A percentile compares a stretch with the other conserved stretches of the same genome.
These are phyloP conservation scores for Naganishia onofrii DNA, from an alignment of 768 basidiomycete species.

Conservation along the genomic window DNA sequence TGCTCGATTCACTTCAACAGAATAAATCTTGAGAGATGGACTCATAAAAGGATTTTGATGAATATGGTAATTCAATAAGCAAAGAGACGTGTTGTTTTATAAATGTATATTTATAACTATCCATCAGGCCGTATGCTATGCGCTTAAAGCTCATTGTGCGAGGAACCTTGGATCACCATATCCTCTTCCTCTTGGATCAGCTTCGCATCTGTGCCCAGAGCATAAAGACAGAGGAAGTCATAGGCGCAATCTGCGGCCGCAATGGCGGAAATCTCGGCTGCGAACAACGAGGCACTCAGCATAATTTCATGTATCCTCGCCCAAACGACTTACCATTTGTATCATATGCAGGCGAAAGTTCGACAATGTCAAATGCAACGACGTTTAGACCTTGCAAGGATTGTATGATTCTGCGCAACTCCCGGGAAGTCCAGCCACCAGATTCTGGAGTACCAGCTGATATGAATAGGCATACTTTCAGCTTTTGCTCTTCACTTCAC, in stretches of 20 bases:
- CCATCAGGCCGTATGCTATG: no score
- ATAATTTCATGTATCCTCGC: not conserved
- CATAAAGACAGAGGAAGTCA: slow-evolving; percentile 43
- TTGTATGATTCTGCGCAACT: slow-evolving; percentile 44
- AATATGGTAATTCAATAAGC: not conserved
- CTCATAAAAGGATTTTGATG: not conserved
- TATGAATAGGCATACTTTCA: not conserved
- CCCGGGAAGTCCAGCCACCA: slow-evolving; percentile 46
- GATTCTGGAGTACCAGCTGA: slow-evolving; percentile 43
- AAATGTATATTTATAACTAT: not conserved
- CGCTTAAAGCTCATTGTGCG: slow-evolving; percentile 5
- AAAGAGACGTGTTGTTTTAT: not conserved
- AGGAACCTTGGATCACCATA: not conserved
- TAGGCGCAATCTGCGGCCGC: slow-evolving; percentile 43
- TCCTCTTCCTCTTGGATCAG: slow-evolving; percentile 2
- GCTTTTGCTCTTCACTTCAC: not conserved
- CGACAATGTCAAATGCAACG: slow-evolving; percentile 45
- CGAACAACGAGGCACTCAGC: not conserved
- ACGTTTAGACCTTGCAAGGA: slow-evolving; percentile 46
- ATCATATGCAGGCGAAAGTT: slow-evolving; percentile 47
- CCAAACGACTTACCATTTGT: slow-evolving; percentile 37
- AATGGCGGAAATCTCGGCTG: slow-evolving; percentile 42
- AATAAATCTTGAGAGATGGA: not conserved
- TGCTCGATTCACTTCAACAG: not conserved
- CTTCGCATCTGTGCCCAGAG: slow-evolving; percentile 26